Evolutionary conservation across 352 stramenopile genomes (phyloP).

Genomic region (Globisporangium echinulatum): DNA sequence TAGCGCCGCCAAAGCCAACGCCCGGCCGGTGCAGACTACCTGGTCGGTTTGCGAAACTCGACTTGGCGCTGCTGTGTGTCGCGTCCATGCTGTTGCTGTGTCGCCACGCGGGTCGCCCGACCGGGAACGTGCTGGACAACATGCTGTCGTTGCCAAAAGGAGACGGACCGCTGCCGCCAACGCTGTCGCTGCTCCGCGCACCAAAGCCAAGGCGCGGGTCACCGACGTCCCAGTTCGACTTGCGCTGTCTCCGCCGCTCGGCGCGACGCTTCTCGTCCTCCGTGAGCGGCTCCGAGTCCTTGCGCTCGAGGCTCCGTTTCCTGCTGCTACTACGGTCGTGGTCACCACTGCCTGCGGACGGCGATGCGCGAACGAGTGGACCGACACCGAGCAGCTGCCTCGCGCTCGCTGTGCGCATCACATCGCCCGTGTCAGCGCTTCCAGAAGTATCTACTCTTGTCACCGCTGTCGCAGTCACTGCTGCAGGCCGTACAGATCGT

Average conservation of each 20-base stretch:
- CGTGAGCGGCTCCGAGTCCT: slow-evolving; percentile 26
- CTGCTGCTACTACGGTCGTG: slow-evolving; percentile 22
- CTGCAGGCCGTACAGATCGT: not conserved
- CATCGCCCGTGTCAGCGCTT: not conserved
- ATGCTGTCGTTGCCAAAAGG: slow-evolving; percentile 17
- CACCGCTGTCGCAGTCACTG: not conserved
- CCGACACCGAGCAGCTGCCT: not conserved
- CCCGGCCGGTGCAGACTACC: slow-evolving; percentile 6
- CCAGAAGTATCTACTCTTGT: not conserved
- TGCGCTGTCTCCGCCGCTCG: slow-evolving; percentile 57
- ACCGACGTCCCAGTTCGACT: slow-evolving; percentile 80
- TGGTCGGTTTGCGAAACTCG: slow-evolving; percentile 36
- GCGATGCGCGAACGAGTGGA: not conserved
- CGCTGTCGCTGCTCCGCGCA: slow-evolving; percentile 17
- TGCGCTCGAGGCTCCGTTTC: slow-evolving; percentile 37
- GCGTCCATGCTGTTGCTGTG: slow-evolving; percentile 64
- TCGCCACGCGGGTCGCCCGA: slow-evolving; percentile 43
- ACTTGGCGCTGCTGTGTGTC: slow-evolving; percentile 23
- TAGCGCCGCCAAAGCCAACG: slow-evolving; percentile 5
- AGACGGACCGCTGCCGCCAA: not conserved
- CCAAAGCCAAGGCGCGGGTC: slow-evolving; percentile 43
- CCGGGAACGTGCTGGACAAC: slow-evolving; percentile 40
- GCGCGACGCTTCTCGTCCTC: slow-evolving; percentile 54
- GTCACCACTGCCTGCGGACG: not conserved
- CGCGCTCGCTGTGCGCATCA: not conserved